Evolutionary conservation across 2,329 filamentous ascomycete species (phyloP).

Genomic region (Coleophoma cylindrospora): DNA sequence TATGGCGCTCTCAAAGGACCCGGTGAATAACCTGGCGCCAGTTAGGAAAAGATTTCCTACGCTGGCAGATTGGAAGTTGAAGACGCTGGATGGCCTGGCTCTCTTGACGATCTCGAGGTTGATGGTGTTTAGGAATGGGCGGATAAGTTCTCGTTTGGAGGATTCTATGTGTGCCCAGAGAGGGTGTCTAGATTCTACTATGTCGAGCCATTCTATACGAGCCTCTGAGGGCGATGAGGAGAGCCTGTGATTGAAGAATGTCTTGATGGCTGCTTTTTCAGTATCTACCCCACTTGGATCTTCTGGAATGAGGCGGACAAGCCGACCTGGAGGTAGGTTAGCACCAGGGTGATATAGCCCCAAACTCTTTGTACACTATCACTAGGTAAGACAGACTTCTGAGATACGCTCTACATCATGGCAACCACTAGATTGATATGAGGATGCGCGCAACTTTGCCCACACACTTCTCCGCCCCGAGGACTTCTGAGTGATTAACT

Average conservation of each 20-base stretch:
- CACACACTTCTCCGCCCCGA: no score
- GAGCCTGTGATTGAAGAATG: slow-evolving; percentile 83
- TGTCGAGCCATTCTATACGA: slow-evolving; percentile 77
- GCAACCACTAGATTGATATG: not conserved
- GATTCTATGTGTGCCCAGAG: slow-evolving; percentile 71
- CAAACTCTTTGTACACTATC: no score
- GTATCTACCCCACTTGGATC: slow-evolving; percentile 38
- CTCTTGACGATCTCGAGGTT: slow-evolving; percentile 77
- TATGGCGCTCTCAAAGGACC: slow-evolving; percentile 87
- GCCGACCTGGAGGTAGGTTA: slow-evolving; percentile 52
- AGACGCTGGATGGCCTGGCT: slow-evolving; percentile 65
- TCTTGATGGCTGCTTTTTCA: slow-evolving; percentile 71
- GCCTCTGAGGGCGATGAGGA: slow-evolving; percentile 57
- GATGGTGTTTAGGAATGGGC: slow-evolving; percentile 70
- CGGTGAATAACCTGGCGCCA: slow-evolving; percentile 83
- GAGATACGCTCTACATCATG: no score
- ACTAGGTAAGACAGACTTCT: no score
- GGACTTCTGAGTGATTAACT: no score
- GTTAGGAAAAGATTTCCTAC: slow-evolving; percentile 79
- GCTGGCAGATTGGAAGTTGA: slow-evolving; percentile 72
- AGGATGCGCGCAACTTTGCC: no score
- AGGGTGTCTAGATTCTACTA: slow-evolving; percentile 75
- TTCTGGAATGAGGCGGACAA: slow-evolving; percentile 85
- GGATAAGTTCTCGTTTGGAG: slow-evolving; percentile 71
- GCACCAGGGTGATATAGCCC: no score